A percentile compares a stretch with the other conserved stretches of the same genome.
Evolutionary conservation across 1,284 basidiomycete genomes (phyloP).

Genomic region (Ceratobasidium sp.): DNA sequence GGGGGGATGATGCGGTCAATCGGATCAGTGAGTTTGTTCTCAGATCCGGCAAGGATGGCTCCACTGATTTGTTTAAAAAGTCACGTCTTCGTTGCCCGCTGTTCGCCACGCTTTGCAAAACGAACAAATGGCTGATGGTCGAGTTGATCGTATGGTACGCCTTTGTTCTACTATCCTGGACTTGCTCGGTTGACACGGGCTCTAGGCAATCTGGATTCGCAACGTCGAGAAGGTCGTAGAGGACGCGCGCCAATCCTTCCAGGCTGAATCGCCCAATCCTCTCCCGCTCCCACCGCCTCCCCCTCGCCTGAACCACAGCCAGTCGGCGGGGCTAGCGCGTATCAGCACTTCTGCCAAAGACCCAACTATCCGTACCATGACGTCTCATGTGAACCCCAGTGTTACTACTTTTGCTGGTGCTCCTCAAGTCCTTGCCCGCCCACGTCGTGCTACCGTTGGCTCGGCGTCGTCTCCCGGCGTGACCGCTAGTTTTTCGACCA

Average conservation of each 20-base stretch:
- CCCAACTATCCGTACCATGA: conserved; percentile 38
- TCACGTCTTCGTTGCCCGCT: conserved; percentile 18
- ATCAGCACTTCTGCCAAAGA: conserved; percentile 42
- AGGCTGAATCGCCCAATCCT: conserved; percentile 37
- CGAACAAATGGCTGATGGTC: conserved; percentile 17
- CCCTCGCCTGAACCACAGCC: conserved; percentile 40
- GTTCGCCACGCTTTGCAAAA: conserved; percentile 23
- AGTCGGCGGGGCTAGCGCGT: conserved; percentile 30
- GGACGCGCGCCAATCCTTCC: conserved; percentile 47
- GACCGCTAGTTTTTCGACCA: conserved; percentile 5
- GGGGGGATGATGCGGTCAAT: conserved; percentile 77
- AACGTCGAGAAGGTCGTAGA: conserved; percentile 46
- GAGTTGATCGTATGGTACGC: conserved; percentile 27
- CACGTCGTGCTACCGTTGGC: conserved; percentile 33
- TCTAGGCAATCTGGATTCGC: conserved; percentile 42
- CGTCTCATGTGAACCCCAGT: conserved; percentile 31
- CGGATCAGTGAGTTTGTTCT: conserved; percentile 68
- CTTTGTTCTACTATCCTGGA: background rate
- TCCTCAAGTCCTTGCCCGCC: conserved; percentile 16
- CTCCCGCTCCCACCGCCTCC: conserved; percentile 45
- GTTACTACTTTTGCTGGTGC: conserved; percentile 40
- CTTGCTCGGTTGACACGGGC: background rate
- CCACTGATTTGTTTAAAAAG: conserved; percentile 14
- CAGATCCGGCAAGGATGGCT: background rate
- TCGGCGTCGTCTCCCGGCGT: conserved; percentile 11